These are phyloP conservation scores for Nissolia schottii DNA, from an alignment of 306 rosid species.

Conservation along the genomic window DNA sequence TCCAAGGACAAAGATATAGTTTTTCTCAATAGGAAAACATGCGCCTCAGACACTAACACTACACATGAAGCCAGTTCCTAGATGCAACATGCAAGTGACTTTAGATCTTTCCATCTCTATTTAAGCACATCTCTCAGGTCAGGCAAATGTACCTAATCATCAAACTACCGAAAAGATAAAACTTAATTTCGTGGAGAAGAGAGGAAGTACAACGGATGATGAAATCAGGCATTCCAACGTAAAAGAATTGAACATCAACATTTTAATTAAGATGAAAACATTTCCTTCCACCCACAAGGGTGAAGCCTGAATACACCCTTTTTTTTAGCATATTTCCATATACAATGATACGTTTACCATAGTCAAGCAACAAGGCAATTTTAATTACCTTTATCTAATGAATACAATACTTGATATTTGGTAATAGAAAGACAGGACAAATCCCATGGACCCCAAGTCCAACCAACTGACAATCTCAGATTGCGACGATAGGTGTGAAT, in stretches of 20 bases:
- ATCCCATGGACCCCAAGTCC: slow-evolving; percentile 18
- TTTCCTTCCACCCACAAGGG: neutral
- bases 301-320: neutral
- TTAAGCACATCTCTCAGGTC: neutral
- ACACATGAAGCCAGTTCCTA: too few species aligned
- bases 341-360: neutral
- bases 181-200: neutral
- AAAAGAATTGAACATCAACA: neutral
- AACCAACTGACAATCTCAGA: slow-evolving; percentile 20
- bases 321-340: neutral
- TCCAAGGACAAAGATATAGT: too few species aligned
- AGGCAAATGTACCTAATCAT: neutral
- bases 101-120: neutral
- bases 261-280: neutral
- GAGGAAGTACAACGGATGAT: neutral
- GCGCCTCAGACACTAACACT: too few species aligned
- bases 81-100: neutral
- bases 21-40: too few species aligned
- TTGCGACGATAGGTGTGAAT: too few species aligned
- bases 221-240: neutral
- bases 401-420: slow-evolving; percentile 19
- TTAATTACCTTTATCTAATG: neutral
- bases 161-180: neutral
- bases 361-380: neutral
- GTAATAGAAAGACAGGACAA: neutral